Percentiles rank a stretch among this genome's conserved stretches.
Evolutionary conservation across 2,329 filamentous ascomycete species (phyloP).

Genomic region (Bipolaris gigantea): DNA sequence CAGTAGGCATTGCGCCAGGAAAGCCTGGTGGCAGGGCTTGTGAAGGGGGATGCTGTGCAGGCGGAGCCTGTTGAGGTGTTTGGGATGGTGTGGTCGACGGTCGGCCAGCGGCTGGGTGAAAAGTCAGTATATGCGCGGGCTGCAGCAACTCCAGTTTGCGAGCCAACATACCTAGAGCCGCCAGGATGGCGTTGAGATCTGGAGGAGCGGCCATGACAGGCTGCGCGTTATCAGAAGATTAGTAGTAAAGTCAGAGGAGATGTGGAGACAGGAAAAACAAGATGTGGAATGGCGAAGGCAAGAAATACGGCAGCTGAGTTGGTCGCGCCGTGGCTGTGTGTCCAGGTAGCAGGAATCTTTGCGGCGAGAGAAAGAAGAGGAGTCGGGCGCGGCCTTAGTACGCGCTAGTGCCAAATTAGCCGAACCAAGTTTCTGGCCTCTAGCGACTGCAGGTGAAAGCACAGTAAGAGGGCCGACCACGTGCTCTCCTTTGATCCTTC

Average conservation of each 20-base stretch:
- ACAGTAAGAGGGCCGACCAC: neutral
- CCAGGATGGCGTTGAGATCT: slow-evolving; percentile 45
- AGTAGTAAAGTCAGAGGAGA: slow-evolving; percentile 4
- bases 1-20: slow-evolving; percentile 46
- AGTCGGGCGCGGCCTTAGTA: slow-evolving; percentile 12
- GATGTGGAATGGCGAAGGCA: neutral
- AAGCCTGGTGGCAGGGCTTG: slow-evolving; percentile 50
- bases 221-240: slow-evolving; percentile 6
- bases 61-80: slow-evolving; percentile 46
- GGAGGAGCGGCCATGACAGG: slow-evolving; percentile 40
- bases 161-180: slow-evolving; percentile 40
- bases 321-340: slow-evolving; percentile 15
- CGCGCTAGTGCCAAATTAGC: slow-evolving; percentile 9
- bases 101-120: slow-evolving; percentile 48
- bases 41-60: slow-evolving; percentile 48
- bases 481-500: neutral
- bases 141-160: neutral
- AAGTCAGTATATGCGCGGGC: slow-evolving; percentile 12
- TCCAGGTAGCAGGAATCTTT: slow-evolving; percentile 12
- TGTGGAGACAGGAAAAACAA: neutral
- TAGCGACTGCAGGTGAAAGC: neutral
- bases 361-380: slow-evolving; percentile 18
- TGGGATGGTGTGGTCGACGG: slow-evolving; percentile 54
- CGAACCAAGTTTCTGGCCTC: slow-evolving; percentile 3
- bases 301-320: slow-evolving; percentile 4